Base-by-base conservation (phyloP, 768 basidiomycete species). In the Steccherinum ochraceum region DNA sequence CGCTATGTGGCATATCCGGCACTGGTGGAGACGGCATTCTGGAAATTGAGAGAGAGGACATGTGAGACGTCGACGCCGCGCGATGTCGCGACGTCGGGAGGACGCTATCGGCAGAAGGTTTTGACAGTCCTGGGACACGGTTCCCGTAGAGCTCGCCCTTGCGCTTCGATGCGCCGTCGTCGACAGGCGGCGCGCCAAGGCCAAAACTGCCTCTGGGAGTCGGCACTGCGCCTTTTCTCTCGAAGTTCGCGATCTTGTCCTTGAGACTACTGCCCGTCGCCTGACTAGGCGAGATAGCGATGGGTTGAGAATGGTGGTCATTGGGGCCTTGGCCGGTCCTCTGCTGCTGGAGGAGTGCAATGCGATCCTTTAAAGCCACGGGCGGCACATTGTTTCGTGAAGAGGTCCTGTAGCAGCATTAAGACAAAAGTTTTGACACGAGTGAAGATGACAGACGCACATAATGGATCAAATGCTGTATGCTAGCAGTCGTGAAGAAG, bases 161-260 rank as follows among this genome's bases (percentile, higher is more conserved):
- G 57, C 75, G 77, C 61, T 71, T 76, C 40, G 71, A 61, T 42
- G 73, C 70, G 12, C 68, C 72, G 41, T 76, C 76, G 26, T 73
- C 64, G 21, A 65, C 62, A n/a, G 78, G 80, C 2, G 84, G 83
- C 11, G 77, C 78, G 13, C 83, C 83, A 56, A 86, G 67, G 19
- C 79, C 86, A 66, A 88, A 86, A 54, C 83, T 81, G 3, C 84
- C 83, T 45, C 84, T 72, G n/a, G 88, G 89, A 30, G 80, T 78
- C 13, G 88, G 88, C 0, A 83, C 72, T 11, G 81, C 86, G 48
- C 89, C 89, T 63, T 86, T 84, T 67, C 74, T 75, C 67, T 91
- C 89, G 52, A 91, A 91, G 55, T 78, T 81, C 19, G 88, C 87
- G 55, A 90, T 90, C 70, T 80, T 89, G 63, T 84, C 87, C 19